Evolutionary conservation across 2,329 filamentous ascomycete genomes (phyloP), one percentile per base, ranked within the genome.

Genomic region (Sporothrix brasiliensis): DNA sequence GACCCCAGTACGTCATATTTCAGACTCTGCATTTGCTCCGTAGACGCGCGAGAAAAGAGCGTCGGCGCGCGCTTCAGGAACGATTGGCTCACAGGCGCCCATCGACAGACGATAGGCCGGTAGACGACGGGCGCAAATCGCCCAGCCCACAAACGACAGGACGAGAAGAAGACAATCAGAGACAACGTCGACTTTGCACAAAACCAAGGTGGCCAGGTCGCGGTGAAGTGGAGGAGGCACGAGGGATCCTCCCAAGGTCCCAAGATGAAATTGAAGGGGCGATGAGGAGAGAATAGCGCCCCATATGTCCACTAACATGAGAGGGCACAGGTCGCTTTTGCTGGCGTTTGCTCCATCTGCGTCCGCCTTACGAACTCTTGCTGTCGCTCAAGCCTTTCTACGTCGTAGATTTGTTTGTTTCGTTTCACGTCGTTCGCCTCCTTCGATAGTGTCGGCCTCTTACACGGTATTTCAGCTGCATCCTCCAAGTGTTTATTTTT

Each of bases 61-160:
- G 63, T 39, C 63, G 14, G 39, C 39, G n/a, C 27, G 58, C 58
- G 39, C 39, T 6, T 49, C 24, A 19, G 24, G 44, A 34, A n/a
- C 19, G 61, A 65, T 65, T 65, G 61, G 61, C 41, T 34, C n/a
- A 50, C 44, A 53, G 44, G 47, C 27, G 63, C 52, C 63, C 27
- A 27, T 66, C 47, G 63, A n/a, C 63, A 52, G 63, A 21, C 47
- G 63, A 66, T 66, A 66, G 63, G 63, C 14, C 47, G 9, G 53
- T 66, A 52, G 63, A 41, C 44, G 63, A 66, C 63, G 19, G 34
- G 16, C 47, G 39, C 39, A 44, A 27, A 50, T 24, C 24, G 41
- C 24, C 63, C 27, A 10, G 16, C 4, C 39, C 3, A 27, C 6
- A 6, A 50, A 65, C 24, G 44, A 49, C 44, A 65, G 61, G 61